Evolutionary conservation across 2,329 filamentous ascomycete genomes (phyloP).

Genomic region (Purpureocillium takamizusanense): DNA sequence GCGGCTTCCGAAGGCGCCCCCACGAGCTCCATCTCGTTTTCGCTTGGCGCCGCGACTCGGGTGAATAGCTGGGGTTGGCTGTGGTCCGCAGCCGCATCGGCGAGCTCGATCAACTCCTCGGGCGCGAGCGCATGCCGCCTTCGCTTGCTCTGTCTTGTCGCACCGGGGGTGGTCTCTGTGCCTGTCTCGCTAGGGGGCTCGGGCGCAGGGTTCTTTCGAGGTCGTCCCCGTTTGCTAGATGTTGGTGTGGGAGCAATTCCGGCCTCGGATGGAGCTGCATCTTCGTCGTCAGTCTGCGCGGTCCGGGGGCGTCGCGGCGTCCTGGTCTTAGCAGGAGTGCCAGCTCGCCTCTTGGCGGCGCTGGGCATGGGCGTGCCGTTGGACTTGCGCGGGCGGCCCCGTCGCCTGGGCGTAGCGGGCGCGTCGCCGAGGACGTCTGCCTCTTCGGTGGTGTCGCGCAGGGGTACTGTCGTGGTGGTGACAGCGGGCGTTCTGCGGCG

Average conservation of each 20-base stretch:
- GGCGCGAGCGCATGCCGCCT: constrained; percentile 15
- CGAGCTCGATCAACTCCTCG: constrained; percentile 16
- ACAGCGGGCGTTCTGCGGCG: constrained; percentile 29
- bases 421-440: constrained; percentile 21
- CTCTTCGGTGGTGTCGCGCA: constrained; percentile 32
- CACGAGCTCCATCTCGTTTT: constrained; percentile 20
- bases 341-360: constrained; percentile 34
- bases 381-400: constrained; percentile 37
- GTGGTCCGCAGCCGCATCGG: constrained; percentile 10
- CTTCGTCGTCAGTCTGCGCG: constrained; percentile 16
- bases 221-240: constrained; percentile 18
- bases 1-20: constrained; percentile 11
- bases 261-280: constrained; percentile 9
- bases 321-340: constrained; percentile 29
- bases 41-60: constrained; percentile 8
- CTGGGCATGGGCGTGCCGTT: constrained; percentile 43
- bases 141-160: constrained; percentile 8
- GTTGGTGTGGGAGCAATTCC: constrained; percentile 21
- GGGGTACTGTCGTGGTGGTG: constrained; percentile 43
- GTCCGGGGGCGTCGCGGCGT: constrained; percentile 24
- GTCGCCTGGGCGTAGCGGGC: constrained; percentile 28
- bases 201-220: constrained; percentile 15
- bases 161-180: constrained; percentile 8
- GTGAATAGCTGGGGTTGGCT: constrained; percentile 5
- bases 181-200: constrained; percentile 18